Evolutionary conservation across 78 protist species (phyloP), one percentile per base, ranked within the genome.

Genomic region (Trichosphaerium sp.): DNA sequence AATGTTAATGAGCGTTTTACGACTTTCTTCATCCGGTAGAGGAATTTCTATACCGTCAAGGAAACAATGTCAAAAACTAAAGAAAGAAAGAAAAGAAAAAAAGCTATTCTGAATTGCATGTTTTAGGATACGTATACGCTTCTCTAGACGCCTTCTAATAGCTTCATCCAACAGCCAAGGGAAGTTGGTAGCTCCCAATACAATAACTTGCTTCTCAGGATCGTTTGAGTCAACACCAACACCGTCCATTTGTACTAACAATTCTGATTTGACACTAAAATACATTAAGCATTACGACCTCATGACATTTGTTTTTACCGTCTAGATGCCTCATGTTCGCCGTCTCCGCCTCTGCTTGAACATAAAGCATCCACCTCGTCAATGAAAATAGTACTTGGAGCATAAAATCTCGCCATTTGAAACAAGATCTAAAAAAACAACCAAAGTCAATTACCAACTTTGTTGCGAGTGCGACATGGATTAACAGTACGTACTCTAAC

Each of bases 111-210:
- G 6, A 59, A 59, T 23, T n/a, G 6, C 11, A 21, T 56, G 66
- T 18, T 44, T 44, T 44, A 21, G 65, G 64, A 69, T 32, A 54
- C 52, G 72, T 23, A 87, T 83, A 0, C 88, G 65, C 73, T 71
- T 81, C 70, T 86, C 88, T 1, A 85, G 23, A 0, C 91, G 84
- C 3, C 94, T 47, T 14, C 65, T 31, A 29, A 85, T 44, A 15
- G 91, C 91, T 44, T 75, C 85, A 66, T 89, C 94, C 23, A 89
- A 35, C 26, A 62, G 78, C 88, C 87, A 90, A 8, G 94, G 94
- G 0, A 71, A 61, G 82, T 85, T 89, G 28, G 94, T 84, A 18
- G 94, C 91, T 1, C 66, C 90, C 12, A 88, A 41, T 14, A 84
- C 88, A 38, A 61, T 55, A 29, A 88, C 93, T 2, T 7, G 3